Evolutionary conservation across 495 filamentous ascomycete genomes (phyloP).

Genomic region (Penicillium goetzii): DNA sequence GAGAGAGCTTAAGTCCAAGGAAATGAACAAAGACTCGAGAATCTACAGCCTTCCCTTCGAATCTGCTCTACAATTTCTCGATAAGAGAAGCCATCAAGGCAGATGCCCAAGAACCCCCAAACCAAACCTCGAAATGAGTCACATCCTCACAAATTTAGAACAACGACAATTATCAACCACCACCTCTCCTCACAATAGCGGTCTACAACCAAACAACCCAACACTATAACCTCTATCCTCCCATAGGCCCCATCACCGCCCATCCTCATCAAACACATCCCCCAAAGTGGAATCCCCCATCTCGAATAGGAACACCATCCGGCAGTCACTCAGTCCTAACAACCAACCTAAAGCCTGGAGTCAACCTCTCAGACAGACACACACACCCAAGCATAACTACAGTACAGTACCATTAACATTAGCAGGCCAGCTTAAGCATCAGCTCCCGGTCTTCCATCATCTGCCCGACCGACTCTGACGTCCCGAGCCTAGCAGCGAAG

Average conservation of each 20-base stretch:
- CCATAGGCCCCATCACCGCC: neutral
- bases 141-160: neutral
- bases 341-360: neutral
- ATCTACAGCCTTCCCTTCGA: neutral
- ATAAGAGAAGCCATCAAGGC: neutral
- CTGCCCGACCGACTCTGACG: neutral
- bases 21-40: neutral
- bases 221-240: neutral
- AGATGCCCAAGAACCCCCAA: neutral
- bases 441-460: neutral
- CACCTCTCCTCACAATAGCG: neutral
- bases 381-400: neutral
- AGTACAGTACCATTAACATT: neutral
- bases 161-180: neutral
- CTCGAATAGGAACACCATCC: slow-evolving; percentile 1
- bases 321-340: neutral
- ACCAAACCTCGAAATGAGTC: neutral
- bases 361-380: neutral
- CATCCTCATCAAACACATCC: neutral
- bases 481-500: neutral
- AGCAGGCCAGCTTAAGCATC: neutral
- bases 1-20: neutral
- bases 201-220: slow-evolving; percentile 2
- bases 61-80: neutral
- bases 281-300: neutral